Evolutionary conservation across 768 basidiomycete species (phyloP).

Genomic region (Suillus spraguei): DNA sequence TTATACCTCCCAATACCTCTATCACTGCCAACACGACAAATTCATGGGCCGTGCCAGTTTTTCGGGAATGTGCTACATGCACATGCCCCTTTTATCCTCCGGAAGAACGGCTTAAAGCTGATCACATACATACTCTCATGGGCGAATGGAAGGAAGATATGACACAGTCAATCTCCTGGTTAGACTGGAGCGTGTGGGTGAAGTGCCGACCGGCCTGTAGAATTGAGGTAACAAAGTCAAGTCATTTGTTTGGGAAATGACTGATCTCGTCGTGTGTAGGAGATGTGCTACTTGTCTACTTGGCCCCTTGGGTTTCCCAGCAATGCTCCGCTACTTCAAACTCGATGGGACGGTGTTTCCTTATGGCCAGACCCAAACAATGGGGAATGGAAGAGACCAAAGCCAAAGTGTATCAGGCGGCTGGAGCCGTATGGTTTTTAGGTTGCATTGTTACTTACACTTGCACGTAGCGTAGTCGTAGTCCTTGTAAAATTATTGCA

Average conservation of each 20-base stretch:
- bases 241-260: not conserved
- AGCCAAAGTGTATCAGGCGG: conserved; percentile 24
- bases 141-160: conserved; percentile 16
- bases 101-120: conserved; percentile 2
- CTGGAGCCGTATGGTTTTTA: conserved; percentile 14
- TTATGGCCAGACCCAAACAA: not conserved
- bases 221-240: conserved; percentile 10
- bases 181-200: conserved; percentile 26
- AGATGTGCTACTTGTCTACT: conserved; percentile 30
- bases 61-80: conserved; percentile 15
- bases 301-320: conserved; percentile 21
- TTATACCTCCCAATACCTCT: conserved; percentile 1
- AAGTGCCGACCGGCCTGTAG: conserved; percentile 21
- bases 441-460: not conserved
- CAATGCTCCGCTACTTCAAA: not conserved
- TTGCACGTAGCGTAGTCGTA: not conserved
- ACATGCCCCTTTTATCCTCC: conserved; percentile 3
- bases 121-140: conserved; percentile 7
- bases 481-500: not conserved
- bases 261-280: conserved; percentile 15
- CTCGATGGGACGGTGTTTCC: not conserved
- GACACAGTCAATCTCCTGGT: conserved; percentile 19
- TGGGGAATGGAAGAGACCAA: conserved; percentile 28
- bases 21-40: conserved; percentile 4
- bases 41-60: conserved; percentile 16